Evolutionary conservation across 140 eudicot genomes (phyloP).

Genomic region (Artemisia princeps): DNA sequence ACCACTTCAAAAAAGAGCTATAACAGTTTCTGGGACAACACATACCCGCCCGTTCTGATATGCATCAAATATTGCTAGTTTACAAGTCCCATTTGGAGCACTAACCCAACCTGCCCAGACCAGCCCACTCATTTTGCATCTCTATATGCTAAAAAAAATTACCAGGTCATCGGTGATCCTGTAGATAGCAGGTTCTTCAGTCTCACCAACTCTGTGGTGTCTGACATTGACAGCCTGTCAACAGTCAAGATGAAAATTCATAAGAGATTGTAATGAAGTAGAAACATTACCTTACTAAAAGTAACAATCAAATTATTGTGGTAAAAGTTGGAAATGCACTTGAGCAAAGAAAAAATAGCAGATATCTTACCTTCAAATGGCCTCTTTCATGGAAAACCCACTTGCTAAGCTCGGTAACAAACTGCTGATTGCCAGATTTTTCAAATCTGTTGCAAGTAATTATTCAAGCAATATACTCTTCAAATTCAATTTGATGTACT

Average conservation of each 20-base stretch:
- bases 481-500: no score
- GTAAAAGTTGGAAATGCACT: not conserved
- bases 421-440: constrained; percentile 87
- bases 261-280: not conserved
- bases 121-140: not conserved
- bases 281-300: not conserved
- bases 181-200: constrained; percentile 80
- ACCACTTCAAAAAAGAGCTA: no score
- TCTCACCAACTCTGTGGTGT: constrained; percentile 80
- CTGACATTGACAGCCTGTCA: constrained; percentile 73
- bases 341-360: not conserved
- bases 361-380: constrained; percentile 66
- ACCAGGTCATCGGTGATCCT: constrained; percentile 93
- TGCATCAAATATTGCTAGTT: no score
- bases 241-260: constrained; percentile 16
- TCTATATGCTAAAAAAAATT: constrained; percentile 18
- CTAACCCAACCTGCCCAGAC: not conserved
- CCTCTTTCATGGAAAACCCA: constrained; percentile 99
- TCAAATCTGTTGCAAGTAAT: constrained; percentile 40
- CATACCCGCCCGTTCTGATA: no score
- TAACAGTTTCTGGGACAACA: no score
- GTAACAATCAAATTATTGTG: not conserved
- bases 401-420: constrained; percentile 86
- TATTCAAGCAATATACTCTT: no score
- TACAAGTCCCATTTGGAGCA: no score